Conservation (phyloP, 768 basidiomycete species). For the Scleroderma bovista region DNA sequence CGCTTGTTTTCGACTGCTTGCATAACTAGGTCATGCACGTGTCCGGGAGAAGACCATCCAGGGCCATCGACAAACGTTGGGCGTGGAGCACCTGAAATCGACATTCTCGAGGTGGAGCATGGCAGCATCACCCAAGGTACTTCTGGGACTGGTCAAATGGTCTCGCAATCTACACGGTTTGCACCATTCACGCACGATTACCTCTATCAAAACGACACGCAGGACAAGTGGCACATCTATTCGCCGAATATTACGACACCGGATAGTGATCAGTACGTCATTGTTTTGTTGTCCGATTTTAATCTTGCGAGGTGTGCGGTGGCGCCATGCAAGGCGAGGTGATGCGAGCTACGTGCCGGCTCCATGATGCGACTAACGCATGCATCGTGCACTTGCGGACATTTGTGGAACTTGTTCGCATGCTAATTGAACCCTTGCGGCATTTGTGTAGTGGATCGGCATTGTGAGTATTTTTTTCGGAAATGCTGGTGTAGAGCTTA, state of each 20-base stretch:
- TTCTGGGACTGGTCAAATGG: slow-evolving; percentile 40
- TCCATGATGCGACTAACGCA: no score
- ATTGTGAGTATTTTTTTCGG: background rate
- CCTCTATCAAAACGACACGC: slow-evolving; percentile 31
- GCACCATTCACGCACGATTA: slow-evolving; percentile 53
- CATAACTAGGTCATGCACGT: slow-evolving; percentile 70
- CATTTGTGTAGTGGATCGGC: background rate
- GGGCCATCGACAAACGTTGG: slow-evolving; percentile 53
- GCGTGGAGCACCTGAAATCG: slow-evolving; percentile 78
- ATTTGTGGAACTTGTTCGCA: background rate
- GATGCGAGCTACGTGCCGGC: no score
- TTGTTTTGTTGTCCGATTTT: background rate
- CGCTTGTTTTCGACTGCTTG: background rate
- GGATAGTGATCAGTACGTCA: slow-evolving; percentile 40
- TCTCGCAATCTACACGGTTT: slow-evolving; percentile 74
- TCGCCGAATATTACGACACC: slow-evolving; percentile 29
- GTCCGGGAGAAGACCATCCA: slow-evolving; percentile 70
- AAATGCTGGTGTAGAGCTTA: background rate
- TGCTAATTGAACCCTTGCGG: background rate
- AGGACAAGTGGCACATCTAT: slow-evolving; percentile 29
- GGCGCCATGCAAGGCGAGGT: no score
- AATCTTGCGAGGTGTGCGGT: no score
- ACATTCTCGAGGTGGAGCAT: slow-evolving; percentile 72
- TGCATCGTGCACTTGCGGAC: background rate
- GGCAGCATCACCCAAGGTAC: no score